Evolutionary conservation across 768 basidiomycete species (phyloP).

Genomic region (Mycena rosella): DNA sequence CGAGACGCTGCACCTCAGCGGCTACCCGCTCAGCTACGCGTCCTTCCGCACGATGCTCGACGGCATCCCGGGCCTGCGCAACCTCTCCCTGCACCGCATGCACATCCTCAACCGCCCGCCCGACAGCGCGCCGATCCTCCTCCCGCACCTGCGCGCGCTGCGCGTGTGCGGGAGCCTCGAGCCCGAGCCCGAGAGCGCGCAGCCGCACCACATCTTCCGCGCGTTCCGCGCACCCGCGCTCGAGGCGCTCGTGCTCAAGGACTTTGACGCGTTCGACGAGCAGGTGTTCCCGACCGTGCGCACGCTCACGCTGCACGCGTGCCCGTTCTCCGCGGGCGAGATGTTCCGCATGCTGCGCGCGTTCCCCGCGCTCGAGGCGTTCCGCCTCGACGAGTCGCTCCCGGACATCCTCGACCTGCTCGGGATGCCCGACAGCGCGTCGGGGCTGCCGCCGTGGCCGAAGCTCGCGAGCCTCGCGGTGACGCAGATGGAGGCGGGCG

Average conservation of each 20-base stretch:
- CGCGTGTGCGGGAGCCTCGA: constrained; percentile 53
- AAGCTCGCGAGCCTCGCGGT: constrained; percentile 49
- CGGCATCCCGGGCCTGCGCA: constrained; percentile 51
- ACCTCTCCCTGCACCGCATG: constrained; percentile 58
- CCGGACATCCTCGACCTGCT: constrained; percentile 48
- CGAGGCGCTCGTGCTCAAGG: constrained; percentile 51
- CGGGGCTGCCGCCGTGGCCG: constrained; percentile 48
- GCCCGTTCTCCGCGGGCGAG: constrained; percentile 49
- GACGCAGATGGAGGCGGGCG: constrained; percentile 46
- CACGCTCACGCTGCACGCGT: constrained; percentile 49
- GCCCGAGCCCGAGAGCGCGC: constrained; percentile 25
- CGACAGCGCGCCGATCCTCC: constrained; percentile 43
- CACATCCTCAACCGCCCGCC: constrained; percentile 40
- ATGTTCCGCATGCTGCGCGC: constrained; percentile 48
- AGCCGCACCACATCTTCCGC: constrained; percentile 49
- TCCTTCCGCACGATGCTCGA: constrained; percentile 52
- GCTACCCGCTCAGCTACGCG: constrained; percentile 52
- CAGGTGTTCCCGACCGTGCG: constrained; percentile 49
- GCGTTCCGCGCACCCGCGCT: constrained; percentile 53
- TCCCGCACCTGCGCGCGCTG: constrained; percentile 54
- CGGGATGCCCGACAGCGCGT: constrained; percentile 36
- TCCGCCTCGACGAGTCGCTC: constrained; percentile 51
- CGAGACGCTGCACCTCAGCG: constrained; percentile 60
- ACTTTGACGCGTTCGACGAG: constrained; percentile 51
- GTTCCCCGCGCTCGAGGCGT: constrained; percentile 50